Base-by-base conservation (phyloP, 441 rosid species). In the Corymbia citriodora region DNA sequence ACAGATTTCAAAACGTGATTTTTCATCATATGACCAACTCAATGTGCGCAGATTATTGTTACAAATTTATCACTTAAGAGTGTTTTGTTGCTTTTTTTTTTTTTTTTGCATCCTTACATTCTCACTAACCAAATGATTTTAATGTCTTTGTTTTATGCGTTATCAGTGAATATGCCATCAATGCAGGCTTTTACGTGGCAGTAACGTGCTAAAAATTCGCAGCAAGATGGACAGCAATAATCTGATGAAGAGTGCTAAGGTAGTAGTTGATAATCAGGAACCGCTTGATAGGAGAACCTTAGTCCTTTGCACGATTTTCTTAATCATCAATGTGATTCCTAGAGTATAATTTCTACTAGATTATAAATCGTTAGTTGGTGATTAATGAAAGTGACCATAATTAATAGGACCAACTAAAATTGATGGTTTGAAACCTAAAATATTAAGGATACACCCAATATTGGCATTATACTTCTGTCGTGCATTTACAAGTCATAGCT, bases 71-170 rank as follows among this genome's bases (percentile, higher is more conserved):
- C 31, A 65, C 74, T 65, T n/a, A 8, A 0, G 2, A 15, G 40
- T n/a, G 10, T 65, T 65, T 31, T 59, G 65, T 59, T 59, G 12
- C 13, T 1, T 0, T 33, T 33, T 23, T 1, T 3, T 55, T 21
- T 21, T 19, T 3, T 21, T 55, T 27, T 12, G 7, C 31, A 6
- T 61, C 0, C 1, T 2, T 11, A 61, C 68, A 27, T 27, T 61
- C 17, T 25, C 17, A 0, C 0, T 29, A 13, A 63, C 31, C 31
- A 12, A 4, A 63, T 29, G n/a, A 29, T 55, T 55, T 21, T 0
- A 2, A 15, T 65, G 36, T n/a, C 40, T n/a, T 65, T 31, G 12
- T 17, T 0, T 16, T 1, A 31, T 68, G 10, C 0, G 1, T 21
- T 21, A 55, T 9, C 23, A 4, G 21, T 31, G 74, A 31, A 68